Conservation (phyloP, 352 stramenopile genomes). For the Phytophthora boehmeriae region DNA sequence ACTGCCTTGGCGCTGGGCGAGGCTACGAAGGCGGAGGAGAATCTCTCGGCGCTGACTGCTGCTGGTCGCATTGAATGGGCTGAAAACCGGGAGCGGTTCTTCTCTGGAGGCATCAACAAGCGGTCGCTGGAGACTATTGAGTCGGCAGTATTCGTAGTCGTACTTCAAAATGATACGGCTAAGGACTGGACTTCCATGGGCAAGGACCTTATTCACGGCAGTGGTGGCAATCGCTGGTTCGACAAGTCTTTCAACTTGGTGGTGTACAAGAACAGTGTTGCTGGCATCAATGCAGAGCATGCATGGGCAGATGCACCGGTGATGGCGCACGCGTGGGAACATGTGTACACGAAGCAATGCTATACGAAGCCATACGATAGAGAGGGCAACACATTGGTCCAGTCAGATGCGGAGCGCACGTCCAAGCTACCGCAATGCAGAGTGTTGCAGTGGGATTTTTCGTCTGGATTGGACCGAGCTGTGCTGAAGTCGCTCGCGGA, state of each 20-base stretch:
- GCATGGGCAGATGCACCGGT: constrained; percentile 91
- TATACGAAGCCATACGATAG: constrained; percentile 62
- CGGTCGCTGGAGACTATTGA: constrained; percentile 81
- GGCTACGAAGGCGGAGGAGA: constrained; percentile 44
- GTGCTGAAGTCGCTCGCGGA: constrained; percentile 62
- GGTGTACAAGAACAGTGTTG: constrained; percentile 94
- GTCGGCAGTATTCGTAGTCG: constrained; percentile 78
- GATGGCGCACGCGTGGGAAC: constrained; percentile 86
- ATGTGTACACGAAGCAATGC: constrained; percentile 68
- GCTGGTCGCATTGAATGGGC: constrained; percentile 88
- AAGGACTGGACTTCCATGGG: constrained; percentile 72
- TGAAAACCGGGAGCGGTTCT: constrained; percentile 88
- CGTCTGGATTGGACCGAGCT: constrained; percentile 50
- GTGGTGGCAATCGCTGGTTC: constrained; percentile 95
- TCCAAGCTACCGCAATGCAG: constrained; percentile 57
- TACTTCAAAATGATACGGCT: constrained; percentile 69
- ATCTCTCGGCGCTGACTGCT: constrained; percentile 83
- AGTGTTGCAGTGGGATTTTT: constrained; percentile 69
- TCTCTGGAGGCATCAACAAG: constrained; percentile 89
- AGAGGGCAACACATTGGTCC: constrained; percentile 48
- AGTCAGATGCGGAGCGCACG: constrained; percentile 51
- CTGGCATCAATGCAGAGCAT: constrained; percentile 95
- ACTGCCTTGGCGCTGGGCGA: constrained; percentile 47
- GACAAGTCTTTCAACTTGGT: constrained; percentile 98
- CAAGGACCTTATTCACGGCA: constrained; percentile 84